Evolutionary conservation across 768 basidiomycete species (phyloP), one percentile per base, ranked within the genome.

Genomic region (Boletellus emodensis): DNA sequence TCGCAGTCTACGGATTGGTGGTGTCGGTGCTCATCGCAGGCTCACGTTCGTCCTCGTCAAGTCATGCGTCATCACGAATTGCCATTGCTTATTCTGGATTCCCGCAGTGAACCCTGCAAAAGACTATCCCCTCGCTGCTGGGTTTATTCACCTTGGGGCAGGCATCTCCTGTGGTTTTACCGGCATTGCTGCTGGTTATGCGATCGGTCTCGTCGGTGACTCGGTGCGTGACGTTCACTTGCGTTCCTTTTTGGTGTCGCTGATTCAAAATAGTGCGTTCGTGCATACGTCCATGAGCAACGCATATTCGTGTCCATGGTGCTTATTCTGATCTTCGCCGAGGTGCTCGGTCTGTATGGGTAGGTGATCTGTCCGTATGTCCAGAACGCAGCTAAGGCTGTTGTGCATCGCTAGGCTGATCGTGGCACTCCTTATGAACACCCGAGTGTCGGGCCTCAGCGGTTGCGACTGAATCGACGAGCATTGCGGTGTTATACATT

Each of bases 261-360:
- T 62, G 30, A 65, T 17, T 33, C 1, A 11, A 11, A 13, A 11
- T 56, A 94, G 90, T 94, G 91, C 61, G 91, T 94, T 14, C 81
- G 93, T 51, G 91, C 91, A 54, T 96, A 92, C 64, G 81, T 96
- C 22, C 81, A 92, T 61, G 94, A 96, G 72, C 85, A 85, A 54
- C 86, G 83, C 65, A 83, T 97, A 24, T 97, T 94, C 64, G 94
- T 97, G 18, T 77, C 86, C 7, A 97, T 97, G 94, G 92, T 98
- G 17, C 83, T 98, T 37, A 94, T 98, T 56, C 83, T 98, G 64
- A 92, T 92, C 57, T 93, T 92, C 58, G 85, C 84, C 7, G 93
- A 95, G 68, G 94, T 96, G 20, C 73, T 96, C 51, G 94, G 94
- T 34, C 69, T 95, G 48, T 93, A 91, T 61, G 90, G 89, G 84